Evolutionary conservation across 2,329 filamentous ascomycete genomes (phyloP).

Genomic region (Thermoascus crustaceus): DNA sequence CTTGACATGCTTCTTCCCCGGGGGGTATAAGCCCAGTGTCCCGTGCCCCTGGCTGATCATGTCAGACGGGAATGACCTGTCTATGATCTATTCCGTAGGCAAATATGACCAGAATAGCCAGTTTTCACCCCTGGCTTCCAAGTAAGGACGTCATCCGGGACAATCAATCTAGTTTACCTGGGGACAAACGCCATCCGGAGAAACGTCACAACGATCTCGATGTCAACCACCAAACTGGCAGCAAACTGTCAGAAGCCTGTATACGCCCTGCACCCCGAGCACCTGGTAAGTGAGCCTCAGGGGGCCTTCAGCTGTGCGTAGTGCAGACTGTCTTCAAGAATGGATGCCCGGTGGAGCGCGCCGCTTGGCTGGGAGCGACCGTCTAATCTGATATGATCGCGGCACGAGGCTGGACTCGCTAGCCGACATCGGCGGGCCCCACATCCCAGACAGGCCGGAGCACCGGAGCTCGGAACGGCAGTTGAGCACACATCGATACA

Average conservation of each 20-base stretch:
- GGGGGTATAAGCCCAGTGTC: neutral
- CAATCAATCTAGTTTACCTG: too few relatives aligned
- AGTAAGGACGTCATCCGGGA: too few relatives aligned
- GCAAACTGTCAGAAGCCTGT: too few relatives aligned
- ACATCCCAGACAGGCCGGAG: neutral
- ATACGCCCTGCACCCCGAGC: too few relatives aligned
- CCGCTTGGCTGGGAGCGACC: neutral
- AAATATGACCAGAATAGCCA: too few relatives aligned
- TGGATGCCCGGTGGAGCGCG: neutral
- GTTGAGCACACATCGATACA: neutral
- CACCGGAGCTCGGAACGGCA: neutral
- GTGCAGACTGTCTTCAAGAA: neutral
- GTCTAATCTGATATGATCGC: constrained; percentile 2
- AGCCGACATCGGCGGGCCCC: constrained; percentile 2
- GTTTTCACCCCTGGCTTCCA: too few relatives aligned
- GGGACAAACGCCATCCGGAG: too few relatives aligned
- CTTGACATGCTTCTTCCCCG: neutral
- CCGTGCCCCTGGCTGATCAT: constrained; percentile 1
- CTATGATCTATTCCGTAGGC: neutral
- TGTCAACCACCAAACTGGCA: too few relatives aligned
- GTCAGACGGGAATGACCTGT: neutral
- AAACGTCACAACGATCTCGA: too few relatives aligned
- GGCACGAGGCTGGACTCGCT: neutral
- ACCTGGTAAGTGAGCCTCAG: too few relatives aligned
- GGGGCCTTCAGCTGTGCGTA: too few relatives aligned